Base-by-base conservation (phyloP, 257 asterid species). In the Solanum dulcamara region DNA sequence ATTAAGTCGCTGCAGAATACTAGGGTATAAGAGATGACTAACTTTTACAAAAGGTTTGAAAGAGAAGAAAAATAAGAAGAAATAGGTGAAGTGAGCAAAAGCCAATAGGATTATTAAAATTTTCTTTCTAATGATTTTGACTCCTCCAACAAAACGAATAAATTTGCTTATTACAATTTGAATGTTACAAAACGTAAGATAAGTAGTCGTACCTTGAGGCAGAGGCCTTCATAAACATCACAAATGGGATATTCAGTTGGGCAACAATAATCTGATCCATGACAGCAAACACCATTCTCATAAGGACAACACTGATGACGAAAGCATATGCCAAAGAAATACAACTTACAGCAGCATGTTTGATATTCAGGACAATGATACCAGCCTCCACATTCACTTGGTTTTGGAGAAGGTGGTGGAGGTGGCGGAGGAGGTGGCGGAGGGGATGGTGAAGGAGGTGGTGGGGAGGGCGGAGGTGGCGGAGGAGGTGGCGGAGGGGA, bases 221-320 rank as follows among this genome's bases (percentile, higher is more conserved):
- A 87, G 11, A 89, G 46, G 20, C 89, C 84, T 22, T 89, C 87
- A 42, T 66, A 24, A 37, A 79, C 57, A 35, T 85, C 85, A 59
- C 91, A 89, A 38, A 87, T 87, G 72, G 89, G 90, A 67, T 55
- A 88, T 38, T 89, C 90, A 82, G 28, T 5, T 0, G 91, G 90
- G 81, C 87, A 87, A 80, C 90, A 89, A 30, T 57, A 86, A n/a
- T 42, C 85, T 6, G 84, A 26, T 17, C 87, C 85, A 33, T 33
- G 55, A 55, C 88, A 88, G 67, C 89, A 85, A 83, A 85, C 88
- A 9, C 85, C 89, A 72, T 82, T 44, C 72, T 85, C 83, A 11
- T 75, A 84, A 15, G 40, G 72, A 51, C 88, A 85, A 15, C 85
- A 88, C 15, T 83, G 71, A 0, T 80, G 66, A 38, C 82, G 17